Evolutionary conservation across 805 yeast genomes (phyloP).

Genomic region (Saturnispora kantuleensis): DNA sequence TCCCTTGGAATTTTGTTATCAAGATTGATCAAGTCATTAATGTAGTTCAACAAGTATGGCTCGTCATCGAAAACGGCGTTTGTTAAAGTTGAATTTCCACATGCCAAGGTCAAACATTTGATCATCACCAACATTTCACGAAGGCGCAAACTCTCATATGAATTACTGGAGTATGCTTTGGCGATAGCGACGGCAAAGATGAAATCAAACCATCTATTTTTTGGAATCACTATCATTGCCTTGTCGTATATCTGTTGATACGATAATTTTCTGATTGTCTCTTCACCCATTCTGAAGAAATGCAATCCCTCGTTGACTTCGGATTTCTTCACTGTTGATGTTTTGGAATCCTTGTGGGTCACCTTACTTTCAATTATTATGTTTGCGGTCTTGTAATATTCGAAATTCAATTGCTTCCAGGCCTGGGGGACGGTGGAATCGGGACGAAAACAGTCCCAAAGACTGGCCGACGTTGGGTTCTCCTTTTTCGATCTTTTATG

Average conservation of each 20-base stretch:
- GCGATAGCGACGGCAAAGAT: slow-evolving; percentile 53
- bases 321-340: slow-evolving; percentile 11
- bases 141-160: slow-evolving; percentile 42
- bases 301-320: slow-evolving; percentile 37
- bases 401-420: slow-evolving; percentile 48
- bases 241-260: slow-evolving; percentile 55
- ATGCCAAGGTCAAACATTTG: slow-evolving; percentile 60
- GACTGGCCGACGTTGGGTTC: slow-evolving; percentile 16
- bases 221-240: slow-evolving; percentile 49
- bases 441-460: slow-evolving; percentile 24
- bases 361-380: slow-evolving; percentile 8
- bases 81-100: slow-evolving; percentile 49
- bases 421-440: slow-evolving; percentile 36
- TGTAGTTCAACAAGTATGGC: slow-evolving; percentile 55
- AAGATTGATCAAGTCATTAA: slow-evolving; percentile 66
- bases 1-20: slow-evolving; percentile 44
- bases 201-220: slow-evolving; percentile 54
- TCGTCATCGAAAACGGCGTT: slow-evolving; percentile 63
- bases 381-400: slow-evolving; percentile 34
- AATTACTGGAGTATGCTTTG: slow-evolving; percentile 54
- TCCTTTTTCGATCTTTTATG: slow-evolving; percentile 11
- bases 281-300: slow-evolving; percentile 42
- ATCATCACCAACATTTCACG: slow-evolving; percentile 52
- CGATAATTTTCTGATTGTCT: slow-evolving; percentile 43
- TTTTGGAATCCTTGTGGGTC: background rate